Conservation (phyloP, 1,284 basidiomycete genomes). For the Psilocybe mexicana region DNA sequence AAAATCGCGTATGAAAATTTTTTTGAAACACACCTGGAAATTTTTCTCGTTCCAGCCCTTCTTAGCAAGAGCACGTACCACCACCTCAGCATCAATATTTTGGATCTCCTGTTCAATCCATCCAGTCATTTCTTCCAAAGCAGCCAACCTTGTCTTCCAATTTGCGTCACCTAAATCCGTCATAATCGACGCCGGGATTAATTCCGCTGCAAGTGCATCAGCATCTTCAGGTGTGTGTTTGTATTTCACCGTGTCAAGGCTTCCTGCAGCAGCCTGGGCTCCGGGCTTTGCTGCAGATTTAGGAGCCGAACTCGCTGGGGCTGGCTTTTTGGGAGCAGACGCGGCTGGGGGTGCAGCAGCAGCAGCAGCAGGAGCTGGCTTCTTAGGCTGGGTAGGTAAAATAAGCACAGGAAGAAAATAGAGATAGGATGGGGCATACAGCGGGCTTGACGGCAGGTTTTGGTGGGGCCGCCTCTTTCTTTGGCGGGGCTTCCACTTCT, state of each 20-base stretch:
- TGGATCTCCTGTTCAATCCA: slow-evolving; percentile 80
- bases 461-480: slow-evolving; percentile 47
- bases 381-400: slow-evolving; percentile 46
- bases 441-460: slow-evolving; percentile 42
- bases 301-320: slow-evolving; percentile 29
- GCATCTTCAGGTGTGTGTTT: slow-evolving; percentile 93
- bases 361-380: slow-evolving; percentile 33
- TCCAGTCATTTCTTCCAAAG: slow-evolving; percentile 80
- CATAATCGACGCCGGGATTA: slow-evolving; percentile 75
- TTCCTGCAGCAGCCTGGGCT: slow-evolving; percentile 46
- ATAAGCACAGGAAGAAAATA: neutral
- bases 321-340: slow-evolving; percentile 32
- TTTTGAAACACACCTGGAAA: slow-evolving; percentile 73
- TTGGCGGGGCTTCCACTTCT: slow-evolving; percentile 28
- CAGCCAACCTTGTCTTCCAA: slow-evolving; percentile 93
- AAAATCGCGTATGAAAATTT: neutral
- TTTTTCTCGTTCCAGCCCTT: slow-evolving; percentile 99
- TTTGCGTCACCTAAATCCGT: slow-evolving; percentile 81
- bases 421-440: neutral
- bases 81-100: slow-evolving; percentile 83
- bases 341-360: slow-evolving; percentile 21
- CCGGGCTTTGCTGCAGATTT: slow-evolving; percentile 57
- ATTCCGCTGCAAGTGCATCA: slow-evolving; percentile 74
- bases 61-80: slow-evolving; percentile 90
- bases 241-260: slow-evolving; percentile 87